Percentiles rank a stretch among this genome's conserved stretches.
These are phyloP conservation scores for Xylaria polymorpha DNA, from an alignment of 2,329 filamentous ascomycete genomes.

Conservation along the genomic window DNA sequence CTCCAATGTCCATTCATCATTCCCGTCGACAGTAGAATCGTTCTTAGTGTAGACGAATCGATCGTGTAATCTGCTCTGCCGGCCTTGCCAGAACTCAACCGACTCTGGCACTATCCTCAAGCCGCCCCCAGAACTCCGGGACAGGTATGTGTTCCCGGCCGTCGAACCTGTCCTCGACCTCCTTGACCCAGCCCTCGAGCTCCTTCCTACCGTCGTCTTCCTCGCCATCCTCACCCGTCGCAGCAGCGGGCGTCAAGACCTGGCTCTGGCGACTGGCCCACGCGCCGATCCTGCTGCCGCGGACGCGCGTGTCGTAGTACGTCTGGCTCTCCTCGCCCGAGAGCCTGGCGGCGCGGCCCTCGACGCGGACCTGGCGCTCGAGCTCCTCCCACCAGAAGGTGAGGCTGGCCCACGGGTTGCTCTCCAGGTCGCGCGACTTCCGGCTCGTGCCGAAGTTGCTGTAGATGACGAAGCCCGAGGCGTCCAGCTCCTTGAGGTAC, in stretches of 20 bases:
- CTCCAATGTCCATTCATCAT: constrained; percentile 72
- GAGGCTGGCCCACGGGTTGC: constrained; percentile 82
- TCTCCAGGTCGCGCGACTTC: constrained; percentile 74
- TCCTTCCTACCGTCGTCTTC: constrained; percentile 76
- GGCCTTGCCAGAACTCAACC: constrained; percentile 97
- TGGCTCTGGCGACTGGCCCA: constrained; percentile 93
- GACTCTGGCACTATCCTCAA: constrained; percentile 84
- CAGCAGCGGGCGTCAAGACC: constrained; percentile 66
- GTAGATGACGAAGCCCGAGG: constrained; percentile 87
- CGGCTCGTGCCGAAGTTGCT: constrained; percentile 86
- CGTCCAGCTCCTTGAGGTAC: constrained; percentile 95
- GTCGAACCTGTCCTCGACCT: constrained; percentile 80
- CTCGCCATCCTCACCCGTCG: constrained; percentile 42
- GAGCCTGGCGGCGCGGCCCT: constrained; percentile 78
- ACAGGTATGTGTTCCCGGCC: constrained; percentile 84
- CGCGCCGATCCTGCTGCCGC: constrained; percentile 86
- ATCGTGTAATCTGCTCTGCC: constrained; percentile 90
- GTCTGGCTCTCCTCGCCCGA: constrained; percentile 75
- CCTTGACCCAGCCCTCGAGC: constrained; percentile 80
- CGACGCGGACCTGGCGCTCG: constrained; percentile 91
- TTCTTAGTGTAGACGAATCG: constrained; percentile 85
- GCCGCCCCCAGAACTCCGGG: constrained; percentile 95
- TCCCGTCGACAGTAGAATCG: constrained; percentile 53
- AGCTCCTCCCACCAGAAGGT: constrained; percentile 91
- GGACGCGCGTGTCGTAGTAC: constrained; percentile 75